Percentiles rank a stretch among this genome's conserved stretches.
These are phyloP conservation scores for Talaromyces ruber DNA, from an alignment of 495 filamentous ascomycete species.

Conservation along the genomic window DNA sequence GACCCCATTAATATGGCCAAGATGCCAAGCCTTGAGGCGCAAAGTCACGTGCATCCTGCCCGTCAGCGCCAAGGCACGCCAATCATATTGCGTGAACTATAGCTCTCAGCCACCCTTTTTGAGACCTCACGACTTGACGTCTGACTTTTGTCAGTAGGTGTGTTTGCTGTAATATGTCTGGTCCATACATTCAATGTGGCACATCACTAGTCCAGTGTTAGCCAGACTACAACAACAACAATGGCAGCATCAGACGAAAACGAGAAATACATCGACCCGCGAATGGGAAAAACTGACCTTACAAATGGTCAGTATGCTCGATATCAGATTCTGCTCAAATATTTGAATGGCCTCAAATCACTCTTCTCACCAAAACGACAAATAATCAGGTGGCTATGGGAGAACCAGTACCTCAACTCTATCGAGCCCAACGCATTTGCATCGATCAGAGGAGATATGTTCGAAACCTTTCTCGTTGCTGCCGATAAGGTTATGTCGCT, in stretches of 20 bases:
- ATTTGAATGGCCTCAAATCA: background rate
- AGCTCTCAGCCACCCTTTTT: background rate
- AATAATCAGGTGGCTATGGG: background rate
- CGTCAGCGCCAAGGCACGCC: background rate
- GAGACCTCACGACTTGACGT: background rate
- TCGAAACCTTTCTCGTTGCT: background rate
- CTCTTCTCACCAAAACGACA: background rate
- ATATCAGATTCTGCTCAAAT: background rate
- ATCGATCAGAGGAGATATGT: background rate
- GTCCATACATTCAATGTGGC: too few relatives aligned
- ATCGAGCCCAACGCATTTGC: background rate
- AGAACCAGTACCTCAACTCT: background rate
- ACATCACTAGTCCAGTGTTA: background rate
- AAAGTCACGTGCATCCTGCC: background rate
- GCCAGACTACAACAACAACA: background rate
- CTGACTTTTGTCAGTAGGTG: background rate
- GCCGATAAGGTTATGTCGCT: background rate
- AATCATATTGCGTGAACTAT: background rate
- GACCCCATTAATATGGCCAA: background rate
- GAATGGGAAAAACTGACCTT: background rate
- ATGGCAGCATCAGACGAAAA: background rate
- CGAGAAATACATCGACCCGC: background rate
- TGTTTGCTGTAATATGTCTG: too few relatives aligned
- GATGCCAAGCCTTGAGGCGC: background rate
- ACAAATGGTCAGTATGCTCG: slow-evolving; percentile 1